Conservation (phyloP, 2,329 filamentous ascomycete genomes). For the Clarireedia monteithiana region DNA sequence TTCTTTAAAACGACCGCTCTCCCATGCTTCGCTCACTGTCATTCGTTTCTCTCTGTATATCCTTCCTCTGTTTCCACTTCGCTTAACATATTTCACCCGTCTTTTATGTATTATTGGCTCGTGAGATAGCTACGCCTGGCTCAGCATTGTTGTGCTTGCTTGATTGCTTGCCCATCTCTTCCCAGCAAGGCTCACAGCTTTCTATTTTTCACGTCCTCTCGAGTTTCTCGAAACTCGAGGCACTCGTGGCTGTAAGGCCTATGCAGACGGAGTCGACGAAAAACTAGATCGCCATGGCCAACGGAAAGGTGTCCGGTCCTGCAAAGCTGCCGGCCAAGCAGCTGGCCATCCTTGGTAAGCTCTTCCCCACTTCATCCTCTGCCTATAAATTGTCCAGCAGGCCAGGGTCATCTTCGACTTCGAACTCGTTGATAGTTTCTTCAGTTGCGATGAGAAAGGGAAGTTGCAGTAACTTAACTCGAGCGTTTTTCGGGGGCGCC, state of each 20-base stretch:
- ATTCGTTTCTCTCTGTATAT: background rate
- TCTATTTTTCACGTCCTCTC: no score
- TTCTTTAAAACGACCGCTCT: background rate
- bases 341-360: conserved; percentile 67
- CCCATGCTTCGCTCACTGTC: background rate
- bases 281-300: conserved; percentile 10
- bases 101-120: no score
- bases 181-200: no score
- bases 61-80: background rate
- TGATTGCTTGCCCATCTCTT: no score
- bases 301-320: conserved; percentile 23
- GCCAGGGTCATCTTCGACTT: background rate
- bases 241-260: background rate
- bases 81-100: background rate
- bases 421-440: conserved; percentile 8
- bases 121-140: no score
- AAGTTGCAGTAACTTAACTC: background rate
- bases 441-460: background rate
- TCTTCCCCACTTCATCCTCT: background rate
- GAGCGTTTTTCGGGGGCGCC: background rate
- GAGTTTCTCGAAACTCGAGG: background rate
- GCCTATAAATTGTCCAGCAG: background rate
- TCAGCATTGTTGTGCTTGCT: no score
- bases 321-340: conserved; percentile 69
- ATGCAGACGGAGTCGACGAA: background rate